phyloP scores from a whole-genome alignment of 1,139 yeast species.

The Suhomyces yuchorum region DNA sequence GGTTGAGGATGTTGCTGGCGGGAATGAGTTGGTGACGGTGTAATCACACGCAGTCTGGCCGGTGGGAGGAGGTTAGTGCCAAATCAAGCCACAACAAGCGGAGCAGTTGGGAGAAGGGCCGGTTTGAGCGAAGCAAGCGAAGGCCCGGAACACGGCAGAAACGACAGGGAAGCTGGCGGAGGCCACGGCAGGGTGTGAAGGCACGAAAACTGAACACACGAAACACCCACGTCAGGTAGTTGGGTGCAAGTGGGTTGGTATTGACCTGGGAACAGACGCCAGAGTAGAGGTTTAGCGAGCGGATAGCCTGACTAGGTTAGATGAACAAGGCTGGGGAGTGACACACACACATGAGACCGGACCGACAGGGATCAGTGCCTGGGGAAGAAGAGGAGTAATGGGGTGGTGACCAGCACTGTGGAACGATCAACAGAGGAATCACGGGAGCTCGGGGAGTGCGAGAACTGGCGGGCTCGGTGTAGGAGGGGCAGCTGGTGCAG shows the following conservation, averaged over 20 bases:
- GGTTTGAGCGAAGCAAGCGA: neutral
- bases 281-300: neutral
- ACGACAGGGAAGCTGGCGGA: neutral
- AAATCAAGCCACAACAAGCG: no score
- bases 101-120: no score
- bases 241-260: neutral
- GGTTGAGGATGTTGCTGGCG: no score
- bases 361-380: neutral
- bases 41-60: no score
- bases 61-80: no score
- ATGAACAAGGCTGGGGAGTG: neutral
- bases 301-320: neutral
- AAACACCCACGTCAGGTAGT: neutral
- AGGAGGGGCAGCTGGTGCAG: neutral
- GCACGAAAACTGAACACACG: neutral
- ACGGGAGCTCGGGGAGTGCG: neutral
- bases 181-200: neutral
- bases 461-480: neutral
- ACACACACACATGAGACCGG: neutral
- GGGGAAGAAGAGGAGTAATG: neutral
- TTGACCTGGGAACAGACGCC: neutral
- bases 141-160: neutral
- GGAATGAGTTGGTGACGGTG: no score
- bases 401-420: neutral
- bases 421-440: neutral